Evolutionary conservation across 2,329 filamentous ascomycete species (phyloP), one percentile per base, ranked within the genome.

Genomic region (Fusarium sp.): DNA sequence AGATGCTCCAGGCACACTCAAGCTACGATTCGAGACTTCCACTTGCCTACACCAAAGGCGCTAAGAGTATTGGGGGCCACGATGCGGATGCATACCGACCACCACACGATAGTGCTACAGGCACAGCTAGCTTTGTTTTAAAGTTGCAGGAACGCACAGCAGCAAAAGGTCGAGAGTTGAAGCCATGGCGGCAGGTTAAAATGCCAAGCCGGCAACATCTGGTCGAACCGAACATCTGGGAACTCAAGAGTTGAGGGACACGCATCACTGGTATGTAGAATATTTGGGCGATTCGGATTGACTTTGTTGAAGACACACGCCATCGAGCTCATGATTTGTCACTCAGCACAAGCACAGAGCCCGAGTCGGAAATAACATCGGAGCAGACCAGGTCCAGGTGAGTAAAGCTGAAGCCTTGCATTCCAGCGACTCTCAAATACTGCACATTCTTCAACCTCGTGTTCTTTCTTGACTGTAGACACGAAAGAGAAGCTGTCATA

Each of bases 161-260:
- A 67, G 19, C 25, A 58, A 42, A 23, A 37, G 19, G 30, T 37
- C 43, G 26, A 49, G 37, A 56, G 16, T 37, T n/a, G 34, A 62
- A 42, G 41, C 23, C 31, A 46, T 28, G 16, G 45, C 49, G 41
- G 61, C 31, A 66, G 37, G 44, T 46, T 44, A 37, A 44, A 44
- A 43, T 55, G 67, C 67, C 67, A 70, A 70, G 67, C 58, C 67
- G 58, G 62, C 34, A 60, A 59, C 57, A 39, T 62, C 58, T 58
- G 52, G 39, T 46, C n/a, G 67, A 70, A 49, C 67, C 67, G 51
- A 57, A 41, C 19, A 46, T 52, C 50, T 70, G 63, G 67, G 21
- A 62, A 62, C 23, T 42, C 39, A n/a, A 34, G 49, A 26, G 30
- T 16, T 42, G 49, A 13, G 34, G 25, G 23, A 23, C 49, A 26